These are phyloP conservation scores for Dendrobium huoshanense DNA, from an alignment of 106 monocot genomes.

Conservation along the genomic window DNA sequence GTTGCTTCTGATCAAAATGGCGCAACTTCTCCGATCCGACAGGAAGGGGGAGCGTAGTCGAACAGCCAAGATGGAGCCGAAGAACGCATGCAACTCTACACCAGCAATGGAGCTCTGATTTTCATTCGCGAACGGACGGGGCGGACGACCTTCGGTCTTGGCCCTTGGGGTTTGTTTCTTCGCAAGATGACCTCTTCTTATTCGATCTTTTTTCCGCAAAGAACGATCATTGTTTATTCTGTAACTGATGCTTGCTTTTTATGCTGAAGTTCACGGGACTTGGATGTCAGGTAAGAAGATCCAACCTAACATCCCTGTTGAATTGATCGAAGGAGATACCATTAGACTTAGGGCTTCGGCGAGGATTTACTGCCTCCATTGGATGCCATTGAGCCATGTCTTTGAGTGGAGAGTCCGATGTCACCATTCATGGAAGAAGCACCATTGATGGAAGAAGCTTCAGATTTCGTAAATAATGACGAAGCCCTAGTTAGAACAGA, in stretches of 20 bases:
- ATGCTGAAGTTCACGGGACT: constrained; percentile 55
- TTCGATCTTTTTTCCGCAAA: neutral
- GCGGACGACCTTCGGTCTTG: too few relatives aligned
- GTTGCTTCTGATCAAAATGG: too few relatives aligned
- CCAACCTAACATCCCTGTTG: constrained; percentile 22
- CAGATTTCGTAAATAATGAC: constrained; percentile 16
- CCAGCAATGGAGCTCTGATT: too few relatives aligned
- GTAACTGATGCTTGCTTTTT: neutral
- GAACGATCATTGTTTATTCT: neutral
- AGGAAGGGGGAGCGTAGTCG: too few relatives aligned
- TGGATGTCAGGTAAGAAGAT: constrained; percentile 56
- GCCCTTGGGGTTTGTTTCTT: constrained; percentile 46
- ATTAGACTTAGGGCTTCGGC: constrained; percentile 52
- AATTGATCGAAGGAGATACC: constrained; percentile 43
- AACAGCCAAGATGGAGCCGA: too few relatives aligned
- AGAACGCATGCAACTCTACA: too few relatives aligned
- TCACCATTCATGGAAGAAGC: constrained; percentile 26
- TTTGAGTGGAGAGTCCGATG: constrained; percentile 32
- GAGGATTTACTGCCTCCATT: constrained; percentile 45
- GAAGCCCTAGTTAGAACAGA: neutral
- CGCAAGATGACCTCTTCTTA: neutral
- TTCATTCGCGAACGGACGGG: too few relatives aligned
- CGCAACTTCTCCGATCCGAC: too few relatives aligned
- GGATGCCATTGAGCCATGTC: constrained; percentile 23
- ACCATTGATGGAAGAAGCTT: constrained; percentile 27